Percentiles rank a stretch among this genome's conserved stretches.
Evolutionary conservation across 192 early-diverging fungal genomes (phyloP).

Genomic region (Umbelopsis ramanniana): DNA sequence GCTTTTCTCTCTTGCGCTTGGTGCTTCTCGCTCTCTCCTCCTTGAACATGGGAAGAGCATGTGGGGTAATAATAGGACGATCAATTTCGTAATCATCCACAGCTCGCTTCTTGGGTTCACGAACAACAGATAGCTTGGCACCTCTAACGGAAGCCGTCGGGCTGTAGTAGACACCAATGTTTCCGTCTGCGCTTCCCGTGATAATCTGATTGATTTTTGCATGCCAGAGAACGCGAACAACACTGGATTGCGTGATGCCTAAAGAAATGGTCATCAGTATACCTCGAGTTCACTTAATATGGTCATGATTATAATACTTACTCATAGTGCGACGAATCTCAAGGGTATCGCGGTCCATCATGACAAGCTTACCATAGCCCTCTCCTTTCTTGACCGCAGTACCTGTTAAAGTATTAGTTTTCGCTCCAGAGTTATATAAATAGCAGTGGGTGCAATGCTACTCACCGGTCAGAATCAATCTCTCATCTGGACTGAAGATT

Average conservation of each 20-base stretch:
- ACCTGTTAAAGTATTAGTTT: constrained; percentile 30
- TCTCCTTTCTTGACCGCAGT: constrained; percentile 73
- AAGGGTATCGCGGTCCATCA: constrained; percentile 67
- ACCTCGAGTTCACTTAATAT: not conserved
- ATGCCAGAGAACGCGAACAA: constrained; percentile 86
- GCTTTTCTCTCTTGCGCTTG: constrained; percentile 78
- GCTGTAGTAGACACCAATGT: constrained; percentile 78
- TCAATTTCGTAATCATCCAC: constrained; percentile 66
- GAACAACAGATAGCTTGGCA: constrained; percentile 69
- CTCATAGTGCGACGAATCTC: constrained; percentile 56
- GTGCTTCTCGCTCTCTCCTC: constrained; percentile 65
- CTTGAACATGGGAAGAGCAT: constrained; percentile 87
- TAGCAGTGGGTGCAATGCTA: not conserved
- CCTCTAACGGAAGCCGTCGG: constrained; percentile 69
- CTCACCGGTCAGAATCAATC: constrained; percentile 74
- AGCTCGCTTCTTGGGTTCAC: constrained; percentile 65
- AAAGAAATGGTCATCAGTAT: not conserved
- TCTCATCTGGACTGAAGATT: constrained; percentile 84
- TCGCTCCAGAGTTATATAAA: not conserved
- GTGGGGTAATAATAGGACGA: constrained; percentile 84
- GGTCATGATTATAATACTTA: constrained; percentile 33
- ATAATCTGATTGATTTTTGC: constrained; percentile 84
- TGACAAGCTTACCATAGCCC: constrained; percentile 65
- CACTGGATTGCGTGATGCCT: constrained; percentile 60
- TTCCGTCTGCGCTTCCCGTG: constrained; percentile 76